Conservation (phyloP, 176 grass and related monocot genomes). For the Themeda triandra region DNA sequence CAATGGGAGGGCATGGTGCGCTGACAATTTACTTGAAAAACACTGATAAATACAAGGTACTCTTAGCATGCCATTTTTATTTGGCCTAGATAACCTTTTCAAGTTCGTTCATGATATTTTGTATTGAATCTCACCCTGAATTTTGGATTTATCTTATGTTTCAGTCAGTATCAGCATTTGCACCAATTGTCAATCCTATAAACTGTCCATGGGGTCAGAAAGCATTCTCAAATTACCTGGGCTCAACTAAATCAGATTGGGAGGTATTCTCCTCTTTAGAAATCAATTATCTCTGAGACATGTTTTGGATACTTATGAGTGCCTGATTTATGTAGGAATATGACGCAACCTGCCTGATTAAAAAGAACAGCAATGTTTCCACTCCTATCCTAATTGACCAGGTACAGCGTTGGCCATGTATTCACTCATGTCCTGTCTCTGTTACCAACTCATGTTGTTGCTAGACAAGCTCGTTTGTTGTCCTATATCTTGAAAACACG, state of each 20-base stretch:
- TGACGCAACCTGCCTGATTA: slow-evolving; percentile 73
- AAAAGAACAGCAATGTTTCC: slow-evolving; percentile 58
- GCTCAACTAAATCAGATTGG: slow-evolving; percentile 71
- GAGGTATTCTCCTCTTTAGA: slow-evolving; percentile 45
- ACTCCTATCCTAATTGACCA: slow-evolving; percentile 92
- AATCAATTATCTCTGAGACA: not conserved
- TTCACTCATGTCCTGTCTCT: not conserved
- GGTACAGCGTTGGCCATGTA: slow-evolving; percentile 38
- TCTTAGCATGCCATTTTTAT: slow-evolving; percentile 1
- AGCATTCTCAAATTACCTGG: slow-evolving; percentile 97
- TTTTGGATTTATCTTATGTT: slow-evolving; percentile 18
- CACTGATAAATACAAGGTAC: slow-evolving; percentile 92
- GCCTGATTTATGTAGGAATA: slow-evolving; percentile 58
- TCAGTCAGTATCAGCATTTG: slow-evolving; percentile 88
- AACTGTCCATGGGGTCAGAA: slow-evolving; percentile 95
- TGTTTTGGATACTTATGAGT: not conserved
- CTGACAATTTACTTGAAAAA: slow-evolving; percentile 93
- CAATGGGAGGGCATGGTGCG: slow-evolving; percentile 97
- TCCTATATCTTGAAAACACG: not conserved
- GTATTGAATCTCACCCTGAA: not conserved
- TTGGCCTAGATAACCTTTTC: not conserved
- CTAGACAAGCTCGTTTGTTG: not conserved
- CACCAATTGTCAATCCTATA: slow-evolving; percentile 79
- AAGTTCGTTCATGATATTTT: not conserved
- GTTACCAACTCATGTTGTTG: no score